Conservation (phyloP, 1,139 yeast species). For the Candida sanyaensis region DNA sequence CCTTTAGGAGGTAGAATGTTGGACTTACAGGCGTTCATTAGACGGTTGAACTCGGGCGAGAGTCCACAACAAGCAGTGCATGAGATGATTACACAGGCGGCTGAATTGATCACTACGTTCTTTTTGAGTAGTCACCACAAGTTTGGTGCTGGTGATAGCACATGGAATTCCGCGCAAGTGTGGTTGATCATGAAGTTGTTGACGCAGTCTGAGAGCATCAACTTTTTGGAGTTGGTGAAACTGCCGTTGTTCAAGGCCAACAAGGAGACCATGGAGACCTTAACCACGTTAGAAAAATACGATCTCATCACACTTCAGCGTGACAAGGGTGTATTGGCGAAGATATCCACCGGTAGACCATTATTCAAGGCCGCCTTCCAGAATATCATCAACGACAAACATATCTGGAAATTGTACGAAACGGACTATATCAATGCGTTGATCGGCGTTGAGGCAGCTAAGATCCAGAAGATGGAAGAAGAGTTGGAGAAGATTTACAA, state of each 20-base stretch:
- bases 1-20: constrained; percentile 95
- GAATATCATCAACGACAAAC: constrained; percentile 58
- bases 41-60: constrained; percentile 89
- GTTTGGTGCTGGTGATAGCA: constrained; percentile 28
- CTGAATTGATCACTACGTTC: constrained; percentile 85
- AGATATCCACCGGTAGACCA: constrained; percentile 81
- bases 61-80: constrained; percentile 70
- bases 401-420: constrained; percentile 64
- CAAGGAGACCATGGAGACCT: constrained; percentile 46
- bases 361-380: constrained; percentile 79
- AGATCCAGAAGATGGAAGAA: constrained; percentile 65
- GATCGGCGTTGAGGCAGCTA: constrained; percentile 60
- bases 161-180: constrained; percentile 79
- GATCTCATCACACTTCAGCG: constrained; percentile 71
- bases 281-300: constrained; percentile 73
- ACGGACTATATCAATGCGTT: constrained; percentile 56
- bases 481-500: constrained; percentile 62
- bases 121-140: constrained; percentile 50
- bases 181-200: constrained; percentile 79
- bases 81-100: constrained; percentile 81
- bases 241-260: constrained; percentile 69
- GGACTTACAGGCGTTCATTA: constrained; percentile 85
- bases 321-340: constrained; percentile 72
- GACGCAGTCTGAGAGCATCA: constrained; percentile 46
- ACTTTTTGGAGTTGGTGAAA: constrained; percentile 54